phyloP scores from a whole-genome alignment of 495 filamentous ascomycete genomes.

The Penicillium samsonianum region DNA sequence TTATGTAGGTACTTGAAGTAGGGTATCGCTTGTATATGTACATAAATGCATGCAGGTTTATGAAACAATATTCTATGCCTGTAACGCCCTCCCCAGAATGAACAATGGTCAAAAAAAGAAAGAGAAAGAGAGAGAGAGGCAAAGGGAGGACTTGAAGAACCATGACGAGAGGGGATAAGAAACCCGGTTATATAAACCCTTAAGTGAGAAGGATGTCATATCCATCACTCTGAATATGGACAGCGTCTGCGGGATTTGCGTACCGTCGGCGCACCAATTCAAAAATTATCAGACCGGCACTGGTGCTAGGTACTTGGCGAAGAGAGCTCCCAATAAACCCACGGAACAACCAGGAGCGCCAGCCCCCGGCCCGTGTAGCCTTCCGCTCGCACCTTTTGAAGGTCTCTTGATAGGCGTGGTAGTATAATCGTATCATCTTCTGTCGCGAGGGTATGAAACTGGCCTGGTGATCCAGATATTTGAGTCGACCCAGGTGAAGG shows the following conservation, averaged over 20 bases:
- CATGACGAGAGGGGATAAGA: not conserved
- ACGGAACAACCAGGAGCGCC: conserved; percentile 72
- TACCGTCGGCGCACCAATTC: conserved; percentile 83
- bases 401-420: conserved; percentile 74
- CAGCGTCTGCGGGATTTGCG: conserved; percentile 65
- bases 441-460: conserved; percentile 46
- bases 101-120: not conserved
- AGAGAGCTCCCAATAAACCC: conserved; percentile 76
- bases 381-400: conserved; percentile 66
- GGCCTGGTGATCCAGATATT: conserved; percentile 70
- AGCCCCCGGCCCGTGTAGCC: conserved; percentile 62
- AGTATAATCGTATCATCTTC: conserved; percentile 65
- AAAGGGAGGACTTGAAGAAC: too few relatives aligned
- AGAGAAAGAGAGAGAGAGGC: not conserved
- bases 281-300: conserved; percentile 86
- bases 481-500: conserved; percentile 75
- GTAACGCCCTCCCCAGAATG: not conserved
- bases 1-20: not conserved
- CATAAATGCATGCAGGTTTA: not conserved
- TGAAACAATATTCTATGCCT: not conserved
- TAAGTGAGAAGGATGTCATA: conserved; percentile 70
- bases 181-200: not conserved
- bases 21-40: conserved; percentile 7
- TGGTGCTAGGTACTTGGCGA: conserved; percentile 83
- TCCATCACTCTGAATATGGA: conserved; percentile 64